Evolutionary conservation across 148 eudicot genomes (phyloP).

Genomic region (Diospyros kaki): DNA sequence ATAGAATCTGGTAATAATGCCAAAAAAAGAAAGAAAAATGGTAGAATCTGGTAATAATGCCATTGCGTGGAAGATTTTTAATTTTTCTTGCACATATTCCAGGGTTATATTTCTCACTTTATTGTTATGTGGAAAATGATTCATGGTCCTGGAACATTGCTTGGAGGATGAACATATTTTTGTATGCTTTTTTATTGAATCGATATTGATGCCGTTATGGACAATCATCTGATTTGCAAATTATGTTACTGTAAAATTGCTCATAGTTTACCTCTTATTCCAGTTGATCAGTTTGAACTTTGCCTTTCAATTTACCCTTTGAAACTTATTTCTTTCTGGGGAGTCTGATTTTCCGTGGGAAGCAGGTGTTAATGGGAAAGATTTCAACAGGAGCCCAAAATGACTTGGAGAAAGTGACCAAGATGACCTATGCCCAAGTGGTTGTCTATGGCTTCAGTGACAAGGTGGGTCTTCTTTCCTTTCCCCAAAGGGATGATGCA

Average conservation of each 20-base stretch:
- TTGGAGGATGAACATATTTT: background rate
- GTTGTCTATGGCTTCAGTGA: conserved; percentile 94
- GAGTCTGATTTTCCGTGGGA: conserved; percentile 8
- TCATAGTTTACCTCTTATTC: background rate
- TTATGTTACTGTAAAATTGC: background rate
- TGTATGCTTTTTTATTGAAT: background rate
- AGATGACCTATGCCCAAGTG: conserved; percentile 96
- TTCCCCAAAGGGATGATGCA: conserved; percentile 76
- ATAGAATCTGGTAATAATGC: background rate
- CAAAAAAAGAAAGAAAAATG: too few species aligned
- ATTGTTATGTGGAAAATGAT: background rate
- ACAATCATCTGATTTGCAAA: background rate
- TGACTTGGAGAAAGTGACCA: conserved; percentile 91
- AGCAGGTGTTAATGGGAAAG: conserved; percentile 77
- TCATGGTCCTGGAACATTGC: background rate
- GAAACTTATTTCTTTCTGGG: background rate
- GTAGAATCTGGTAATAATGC: background rate
- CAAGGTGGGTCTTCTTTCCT: conserved; percentile 88
- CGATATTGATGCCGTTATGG: background rate
- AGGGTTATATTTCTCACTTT: background rate
- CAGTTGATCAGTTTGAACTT: background rate
- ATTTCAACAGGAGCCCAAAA: conserved; percentile 97
- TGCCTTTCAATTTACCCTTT: background rate
- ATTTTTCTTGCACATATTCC: background rate
- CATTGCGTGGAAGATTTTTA: background rate